Conservation (phyloP, 805 yeast genomes). For the Suhomyces canberraensis region DNA sequence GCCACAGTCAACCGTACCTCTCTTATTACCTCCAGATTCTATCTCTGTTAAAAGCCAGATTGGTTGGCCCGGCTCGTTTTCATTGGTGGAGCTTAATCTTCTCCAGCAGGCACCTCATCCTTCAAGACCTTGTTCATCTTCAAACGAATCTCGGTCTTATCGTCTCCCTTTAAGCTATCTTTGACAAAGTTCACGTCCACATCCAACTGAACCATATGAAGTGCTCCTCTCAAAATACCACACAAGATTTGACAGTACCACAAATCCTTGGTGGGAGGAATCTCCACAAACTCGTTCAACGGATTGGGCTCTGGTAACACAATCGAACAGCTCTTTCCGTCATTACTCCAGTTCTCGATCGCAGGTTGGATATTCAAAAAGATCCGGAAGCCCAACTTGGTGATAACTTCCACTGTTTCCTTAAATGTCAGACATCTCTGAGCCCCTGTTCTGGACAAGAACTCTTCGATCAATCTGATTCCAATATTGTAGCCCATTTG, state of each 20-base stretch:
- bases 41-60: no score
- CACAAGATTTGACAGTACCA: constrained; percentile 93
- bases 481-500: constrained; percentile 97
- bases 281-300: constrained; percentile 89
- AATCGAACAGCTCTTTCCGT: constrained; percentile 70
- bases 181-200: constrained; percentile 78
- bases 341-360: constrained; percentile 71
- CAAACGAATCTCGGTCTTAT: constrained; percentile 73
- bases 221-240: constrained; percentile 87
- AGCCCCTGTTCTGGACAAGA: constrained; percentile 81
- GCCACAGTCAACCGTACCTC: no score
- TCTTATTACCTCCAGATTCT: no score
- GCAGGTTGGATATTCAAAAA: constrained; percentile 81
- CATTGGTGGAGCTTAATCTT: no score
- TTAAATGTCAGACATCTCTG: constrained; percentile 76
- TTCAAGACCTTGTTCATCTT: constrained; percentile 68
- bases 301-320: constrained; percentile 77
- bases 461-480: constrained; percentile 84
- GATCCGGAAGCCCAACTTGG: constrained; percentile 86
- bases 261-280: constrained; percentile 66
- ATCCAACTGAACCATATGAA: constrained; percentile 94
- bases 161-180: constrained; percentile 82
- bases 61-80: no score
- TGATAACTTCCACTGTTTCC: constrained; percentile 83
- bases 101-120: constrained; percentile 97